Percentiles rank a stretch among this genome's conserved stretches.
phyloP scores from a whole-genome alignment of 2,329 filamentous ascomycete species.

The Rhynchosporium secalis region DNA sequence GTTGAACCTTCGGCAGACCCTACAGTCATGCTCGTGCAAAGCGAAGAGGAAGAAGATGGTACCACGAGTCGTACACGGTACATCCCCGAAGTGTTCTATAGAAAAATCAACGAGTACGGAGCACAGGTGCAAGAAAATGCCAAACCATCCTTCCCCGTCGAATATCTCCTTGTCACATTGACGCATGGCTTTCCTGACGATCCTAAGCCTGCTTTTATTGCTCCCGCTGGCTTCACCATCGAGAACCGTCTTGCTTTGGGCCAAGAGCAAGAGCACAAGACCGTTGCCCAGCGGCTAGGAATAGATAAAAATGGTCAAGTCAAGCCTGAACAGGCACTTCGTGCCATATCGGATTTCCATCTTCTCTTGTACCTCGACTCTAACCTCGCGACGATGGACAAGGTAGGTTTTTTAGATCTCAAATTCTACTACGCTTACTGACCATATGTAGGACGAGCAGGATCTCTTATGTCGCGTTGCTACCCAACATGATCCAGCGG shows the following conservation, averaged over 20 bases:
- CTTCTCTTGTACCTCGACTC: slow-evolving; percentile 81
- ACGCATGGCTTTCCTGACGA: slow-evolving; percentile 92
- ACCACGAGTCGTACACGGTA: slow-evolving; percentile 73
- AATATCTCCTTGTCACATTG: slow-evolving; percentile 92
- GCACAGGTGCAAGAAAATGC: slow-evolving; percentile 96
- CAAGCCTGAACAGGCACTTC: slow-evolving; percentile 60
- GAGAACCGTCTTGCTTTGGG: slow-evolving; percentile 89
- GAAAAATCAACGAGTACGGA: slow-evolving; percentile 93
- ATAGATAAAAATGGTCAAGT: slow-evolving; percentile 56
- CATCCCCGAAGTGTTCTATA: slow-evolving; percentile 96
- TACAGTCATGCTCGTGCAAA: slow-evolving; percentile 88
- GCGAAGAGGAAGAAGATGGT: slow-evolving; percentile 81
- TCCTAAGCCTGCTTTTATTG: slow-evolving; percentile 73
- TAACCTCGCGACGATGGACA: slow-evolving; percentile 74
- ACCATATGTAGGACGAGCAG: slow-evolving; percentile 74
- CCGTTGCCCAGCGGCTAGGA: slow-evolving; percentile 64
- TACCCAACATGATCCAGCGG: slow-evolving; percentile 74
- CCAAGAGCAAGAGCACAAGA: slow-evolving; percentile 76
- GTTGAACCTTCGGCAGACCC: slow-evolving; percentile 94
- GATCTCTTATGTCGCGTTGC: slow-evolving; percentile 82
- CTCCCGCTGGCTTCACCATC: slow-evolving; percentile 71
- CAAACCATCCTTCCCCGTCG: slow-evolving; percentile 92
- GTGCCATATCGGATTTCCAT: slow-evolving; percentile 88
- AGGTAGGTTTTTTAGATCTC: slow-evolving; percentile 57
- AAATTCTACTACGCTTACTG: slow-evolving; percentile 17